phyloP scores from a whole-genome alignment of 176 grass and related monocot species.

The Saccharum officinarum region DNA sequence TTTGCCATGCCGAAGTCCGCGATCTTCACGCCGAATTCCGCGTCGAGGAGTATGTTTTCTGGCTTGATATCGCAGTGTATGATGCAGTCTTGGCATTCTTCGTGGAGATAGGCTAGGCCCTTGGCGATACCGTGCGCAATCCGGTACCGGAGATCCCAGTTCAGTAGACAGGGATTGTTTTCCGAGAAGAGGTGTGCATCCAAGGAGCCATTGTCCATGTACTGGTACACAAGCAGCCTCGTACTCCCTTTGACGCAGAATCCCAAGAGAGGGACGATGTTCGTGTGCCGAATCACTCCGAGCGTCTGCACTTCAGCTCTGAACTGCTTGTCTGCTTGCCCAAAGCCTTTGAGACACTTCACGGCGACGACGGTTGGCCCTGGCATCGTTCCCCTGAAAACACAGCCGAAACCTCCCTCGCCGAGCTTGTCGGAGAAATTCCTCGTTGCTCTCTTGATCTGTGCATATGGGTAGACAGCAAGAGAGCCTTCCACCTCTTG shows the following conservation, averaged over 20 bases:
- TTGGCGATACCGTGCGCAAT: neutral
- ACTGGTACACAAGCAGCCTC: conserved; percentile 1
- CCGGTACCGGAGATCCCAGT: neutral
- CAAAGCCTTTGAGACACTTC: conserved; percentile 6
- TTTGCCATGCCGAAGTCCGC: no score
- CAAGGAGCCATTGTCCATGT: neutral
- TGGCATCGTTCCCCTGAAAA: neutral
- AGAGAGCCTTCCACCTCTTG: neutral
- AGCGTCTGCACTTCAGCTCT: neutral
- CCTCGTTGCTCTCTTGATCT: neutral
- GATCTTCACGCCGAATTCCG: no score
- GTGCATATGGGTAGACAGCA: neutral
- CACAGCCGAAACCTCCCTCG: neutral
- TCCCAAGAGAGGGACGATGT: neutral
- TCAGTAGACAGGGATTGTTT: neutral
- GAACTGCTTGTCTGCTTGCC: neutral
- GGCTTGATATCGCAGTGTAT: neutral
- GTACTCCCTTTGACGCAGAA: neutral
- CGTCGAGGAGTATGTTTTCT: no score
- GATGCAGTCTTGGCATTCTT: neutral
- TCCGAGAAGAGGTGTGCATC: neutral
- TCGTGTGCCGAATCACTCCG: neutral
- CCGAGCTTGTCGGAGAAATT: conserved; percentile 14
- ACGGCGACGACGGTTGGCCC: neutral
- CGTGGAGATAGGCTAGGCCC: neutral